Evolutionary conservation across 345 rosid species (phyloP).

Genomic region (Lenwebbia sp.): DNA sequence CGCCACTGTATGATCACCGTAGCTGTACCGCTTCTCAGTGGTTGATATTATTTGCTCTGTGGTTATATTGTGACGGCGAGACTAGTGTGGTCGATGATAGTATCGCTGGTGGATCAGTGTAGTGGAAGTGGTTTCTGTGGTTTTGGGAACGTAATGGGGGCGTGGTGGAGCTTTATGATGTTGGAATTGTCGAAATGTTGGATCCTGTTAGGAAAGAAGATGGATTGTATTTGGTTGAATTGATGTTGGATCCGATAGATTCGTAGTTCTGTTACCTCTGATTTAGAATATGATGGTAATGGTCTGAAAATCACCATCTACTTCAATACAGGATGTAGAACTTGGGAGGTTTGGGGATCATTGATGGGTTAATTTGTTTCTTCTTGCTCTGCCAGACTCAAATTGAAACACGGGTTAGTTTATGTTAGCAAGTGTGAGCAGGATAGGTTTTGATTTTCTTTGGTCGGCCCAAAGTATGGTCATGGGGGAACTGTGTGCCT

Average conservation of each 20-base stretch:
- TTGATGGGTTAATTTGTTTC: neutral
- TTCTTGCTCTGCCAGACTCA: neutral
- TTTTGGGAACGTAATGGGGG: neutral
- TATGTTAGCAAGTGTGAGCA: neutral
- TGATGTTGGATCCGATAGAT: neutral
- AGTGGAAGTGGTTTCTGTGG: neutral
- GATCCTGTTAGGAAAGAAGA: neutral
- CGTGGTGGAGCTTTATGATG: neutral
- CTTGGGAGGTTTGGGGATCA: neutral
- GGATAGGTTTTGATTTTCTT: neutral
- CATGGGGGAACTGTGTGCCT: neutral
- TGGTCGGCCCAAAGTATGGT: neutral
- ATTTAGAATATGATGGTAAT: neutral
- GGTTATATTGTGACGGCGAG: neutral
- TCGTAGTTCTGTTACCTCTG: neutral
- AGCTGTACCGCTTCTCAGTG: neutral
- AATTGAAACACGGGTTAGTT: neutral
- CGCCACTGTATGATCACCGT: constrained; percentile 31
- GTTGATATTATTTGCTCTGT: neutral
- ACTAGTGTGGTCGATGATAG: neutral
- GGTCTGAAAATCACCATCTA: neutral
- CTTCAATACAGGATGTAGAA: neutral
- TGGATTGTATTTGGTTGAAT: neutral
- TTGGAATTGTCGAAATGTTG: neutral
- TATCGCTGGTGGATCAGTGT: neutral